Evolutionary conservation across 1,284 basidiomycete species (phyloP), one percentile per base, ranked within the genome.

Genomic region (Austroboletus rostrupii): DNA sequence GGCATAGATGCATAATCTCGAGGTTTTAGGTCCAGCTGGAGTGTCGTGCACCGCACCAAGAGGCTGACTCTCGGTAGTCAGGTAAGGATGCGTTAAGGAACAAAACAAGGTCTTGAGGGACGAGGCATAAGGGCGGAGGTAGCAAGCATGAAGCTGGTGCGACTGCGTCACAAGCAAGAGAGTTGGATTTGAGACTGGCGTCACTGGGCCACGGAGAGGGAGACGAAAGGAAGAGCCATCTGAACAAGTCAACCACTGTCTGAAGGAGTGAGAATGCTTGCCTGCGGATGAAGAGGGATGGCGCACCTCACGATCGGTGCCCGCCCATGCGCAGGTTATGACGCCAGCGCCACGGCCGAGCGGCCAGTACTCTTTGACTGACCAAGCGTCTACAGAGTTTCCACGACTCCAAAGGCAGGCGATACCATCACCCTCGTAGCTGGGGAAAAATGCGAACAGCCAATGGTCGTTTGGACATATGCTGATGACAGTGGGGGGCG

Each of bases 371-470:
- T 87, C 83, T 46, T 74, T 74, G 20, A 85, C 65, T 5, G 47
- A 59, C 87, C 87, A 90, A 31, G 62, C 71, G 57, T 90, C 84
- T 31, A 85, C 62, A 53, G 78, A 76, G 11, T 64, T 47, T 5
- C 74, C 78, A 45, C 76, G 74, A 47, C 70, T 73, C 87, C 87
- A 90, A 13, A 89, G 56, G 58, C 86, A 88, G 5, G 75, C 81
- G 28, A 78, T 62, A 8, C 85, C 82, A 44, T 81, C 78, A 2
- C 66, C 59, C 26, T 73, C 74, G 29, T 68, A 69, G 31, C 81
- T 73, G 12, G 87, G 83, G 60, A 86, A 90, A 62, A 82, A 90
- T 2, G 87, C 86, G 61, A 88, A 90, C 3, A 90, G 61, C 78
- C 78, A 83, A 40, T 76, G 72, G 48, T 82, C 80, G 23, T 71